Percentiles rank a stretch among this genome's conserved stretches.
Evolutionary conservation across 352 stramenopile species (phyloP).

Genomic region (Thalassiosira sp.): DNA sequence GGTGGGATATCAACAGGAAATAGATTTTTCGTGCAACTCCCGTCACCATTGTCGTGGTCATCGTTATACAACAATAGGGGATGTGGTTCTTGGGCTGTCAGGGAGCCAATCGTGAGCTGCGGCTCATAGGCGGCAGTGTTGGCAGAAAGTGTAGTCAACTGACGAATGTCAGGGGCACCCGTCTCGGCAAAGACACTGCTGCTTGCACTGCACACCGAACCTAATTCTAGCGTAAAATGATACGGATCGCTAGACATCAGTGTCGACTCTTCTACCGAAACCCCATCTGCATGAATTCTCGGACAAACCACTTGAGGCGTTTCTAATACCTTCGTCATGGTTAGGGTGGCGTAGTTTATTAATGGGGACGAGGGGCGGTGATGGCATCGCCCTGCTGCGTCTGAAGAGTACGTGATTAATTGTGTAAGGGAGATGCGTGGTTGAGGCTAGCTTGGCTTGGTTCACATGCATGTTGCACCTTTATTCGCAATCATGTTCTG

Average conservation of each 20-base stretch:
- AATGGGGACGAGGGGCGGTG: too few species aligned
- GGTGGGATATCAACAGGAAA: neutral
- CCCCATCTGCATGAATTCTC: neutral
- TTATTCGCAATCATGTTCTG: too few species aligned
- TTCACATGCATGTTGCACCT: too few species aligned
- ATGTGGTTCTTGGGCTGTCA: neutral
- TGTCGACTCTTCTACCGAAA: constrained; percentile 2
- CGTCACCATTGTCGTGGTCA: neutral
- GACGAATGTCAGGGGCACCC: constrained; percentile 13
- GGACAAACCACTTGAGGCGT: neutral
- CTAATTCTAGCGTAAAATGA: neutral
- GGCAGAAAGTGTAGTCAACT: constrained; percentile 14
- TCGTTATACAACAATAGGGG: neutral
- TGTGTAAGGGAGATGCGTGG: too few species aligned
- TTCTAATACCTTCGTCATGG: neutral
- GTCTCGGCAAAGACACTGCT: constrained; percentile 18
- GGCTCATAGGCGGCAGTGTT: neutral
- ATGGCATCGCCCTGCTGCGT: too few species aligned
- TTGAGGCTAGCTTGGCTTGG: too few species aligned
- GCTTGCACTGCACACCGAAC: constrained; percentile 3
- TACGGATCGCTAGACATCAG: constrained; percentile 7
- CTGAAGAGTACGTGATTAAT: too few species aligned
- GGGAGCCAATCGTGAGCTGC: neutral
- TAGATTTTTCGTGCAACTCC: too few species aligned
- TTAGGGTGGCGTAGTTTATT: too few species aligned